Base-by-base conservation (phyloP, 2,329 filamentous ascomycete species). In the Talaromyces sp. region DNA sequence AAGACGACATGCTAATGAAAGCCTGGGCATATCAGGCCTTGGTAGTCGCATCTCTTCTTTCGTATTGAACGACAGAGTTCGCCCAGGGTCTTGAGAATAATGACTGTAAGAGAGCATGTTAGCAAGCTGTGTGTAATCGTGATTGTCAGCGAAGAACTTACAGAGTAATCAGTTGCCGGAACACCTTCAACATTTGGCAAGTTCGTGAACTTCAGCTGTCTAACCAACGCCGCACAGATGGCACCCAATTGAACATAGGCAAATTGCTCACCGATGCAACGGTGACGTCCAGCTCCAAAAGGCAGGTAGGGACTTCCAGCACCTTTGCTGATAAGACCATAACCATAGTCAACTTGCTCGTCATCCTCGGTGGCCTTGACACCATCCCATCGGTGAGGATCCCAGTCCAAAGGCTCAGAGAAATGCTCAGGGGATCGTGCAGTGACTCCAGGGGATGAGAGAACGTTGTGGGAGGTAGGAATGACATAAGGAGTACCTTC, bases 191-290 rank as follows among this genome's bases (percentile, higher is more conserved):
- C 82, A 0, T 84, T 87, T 62, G 86, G 83, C 5, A 84, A 68
- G 52, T 87, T 89, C 57, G 73, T 77, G 52, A 91, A 80, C 72
- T 83, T 85, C 72, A 91, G 84, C 57, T 86, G 79, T 11, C 88
- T 79, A 10, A 91, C 83, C 66, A 91, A 75, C 0, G 83, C 86
- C 0, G 84, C 83, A 27, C 91, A 76, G 66, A 92, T 90, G 9
- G 86, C 86, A 16, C 83, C 82, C 48, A 92, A 74, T 72, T 92
- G 89, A 52, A 90, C 76, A 70, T 91, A 91, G 0, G 89, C 89
- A 74, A 91, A 92, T 73, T 90, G 89, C 78, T 92, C 90, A 19
- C 90, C 90, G 65, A 92, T 90, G 70, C 90, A 92, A 22, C 90
- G 81, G 74, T 92, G 89, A 52, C 90, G 81, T 0, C 89, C 90